Evolutionary conservation across 208 protist genomes (phyloP).

Genomic region (Novymonas esmeraldas): DNA sequence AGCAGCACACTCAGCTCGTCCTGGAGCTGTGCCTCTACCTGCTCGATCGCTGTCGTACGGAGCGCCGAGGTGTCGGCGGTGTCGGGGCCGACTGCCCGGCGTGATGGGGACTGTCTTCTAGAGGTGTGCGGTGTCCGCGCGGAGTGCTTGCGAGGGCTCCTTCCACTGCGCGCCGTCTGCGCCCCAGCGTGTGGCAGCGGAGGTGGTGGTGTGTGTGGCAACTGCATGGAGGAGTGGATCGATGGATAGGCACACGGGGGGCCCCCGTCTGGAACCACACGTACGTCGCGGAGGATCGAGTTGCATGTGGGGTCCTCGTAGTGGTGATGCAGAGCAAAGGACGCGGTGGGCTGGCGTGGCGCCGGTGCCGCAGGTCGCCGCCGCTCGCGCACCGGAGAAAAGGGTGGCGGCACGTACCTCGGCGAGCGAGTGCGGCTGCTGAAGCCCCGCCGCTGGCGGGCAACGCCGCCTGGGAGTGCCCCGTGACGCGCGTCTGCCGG

Average conservation of each 20-base stretch:
- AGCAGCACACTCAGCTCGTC: slow-evolving; percentile 74
- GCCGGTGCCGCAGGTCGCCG: background rate
- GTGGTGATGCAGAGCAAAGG: slow-evolving; percentile 16
- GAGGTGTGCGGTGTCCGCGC: background rate
- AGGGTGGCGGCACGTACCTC: background rate
- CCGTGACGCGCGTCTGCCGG: background rate
- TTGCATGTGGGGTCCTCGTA: slow-evolving; percentile 87
- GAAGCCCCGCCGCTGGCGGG: background rate
- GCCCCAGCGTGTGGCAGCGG: no score
- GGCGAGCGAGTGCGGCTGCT: slow-evolving; percentile 7
- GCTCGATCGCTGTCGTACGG: slow-evolving; percentile 17
- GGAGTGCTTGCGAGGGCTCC: background rate
- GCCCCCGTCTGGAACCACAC: slow-evolving; percentile 43
- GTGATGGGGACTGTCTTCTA: slow-evolving; percentile 4
- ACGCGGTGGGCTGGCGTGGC: background rate
- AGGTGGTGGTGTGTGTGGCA: background rate
- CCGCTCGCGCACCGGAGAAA: background rate
- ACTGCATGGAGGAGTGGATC: slow-evolving; percentile 23
- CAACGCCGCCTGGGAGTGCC: slow-evolving; percentile 1
- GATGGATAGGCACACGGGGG: slow-evolving; percentile 30
- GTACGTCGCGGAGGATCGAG: slow-evolving; percentile 83
- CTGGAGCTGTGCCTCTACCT: slow-evolving; percentile 69
- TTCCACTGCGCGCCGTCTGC: slow-evolving; percentile 1
- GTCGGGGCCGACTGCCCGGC: background rate
- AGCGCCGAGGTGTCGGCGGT: background rate